These are phyloP conservation scores for Jamesozyma piceae DNA, from an alignment of 805 yeast species.

Conservation along the genomic window DNA sequence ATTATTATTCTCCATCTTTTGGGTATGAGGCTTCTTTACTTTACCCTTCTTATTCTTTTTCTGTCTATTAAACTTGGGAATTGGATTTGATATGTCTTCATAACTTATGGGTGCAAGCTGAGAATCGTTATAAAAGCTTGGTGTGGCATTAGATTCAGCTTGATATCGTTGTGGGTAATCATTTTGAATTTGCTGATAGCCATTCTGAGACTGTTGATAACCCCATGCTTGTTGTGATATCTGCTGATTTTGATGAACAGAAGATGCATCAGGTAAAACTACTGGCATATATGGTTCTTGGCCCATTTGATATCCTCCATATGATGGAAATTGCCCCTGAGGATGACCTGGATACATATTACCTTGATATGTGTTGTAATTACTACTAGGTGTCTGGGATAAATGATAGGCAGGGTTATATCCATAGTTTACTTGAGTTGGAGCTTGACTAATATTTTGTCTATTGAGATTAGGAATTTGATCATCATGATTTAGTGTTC, in stretches of 20 bases:
- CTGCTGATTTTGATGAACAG: background rate
- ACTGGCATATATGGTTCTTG: background rate
- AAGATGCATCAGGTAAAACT: background rate
- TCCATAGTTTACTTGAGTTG: background rate
- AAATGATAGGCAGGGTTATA: background rate
- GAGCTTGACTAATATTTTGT: background rate
- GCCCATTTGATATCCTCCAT: background rate
- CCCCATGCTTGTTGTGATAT: background rate
- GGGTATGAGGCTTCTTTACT: background rate
- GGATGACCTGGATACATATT: background rate
- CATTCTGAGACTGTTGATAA: background rate
- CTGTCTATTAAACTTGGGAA: background rate
- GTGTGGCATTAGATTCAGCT: background rate
- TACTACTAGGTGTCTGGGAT: background rate
- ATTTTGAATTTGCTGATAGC: background rate
- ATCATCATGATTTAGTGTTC: slow-evolving; percentile 9
- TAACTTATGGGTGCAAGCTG: slow-evolving; percentile 2
- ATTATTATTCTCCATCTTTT: background rate
- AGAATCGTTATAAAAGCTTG: background rate
- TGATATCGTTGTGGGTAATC: background rate
- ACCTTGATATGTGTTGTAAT: background rate
- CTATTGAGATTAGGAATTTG: background rate
- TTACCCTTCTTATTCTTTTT: background rate
- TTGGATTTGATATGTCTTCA: slow-evolving; percentile 1
- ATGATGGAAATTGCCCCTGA: background rate